These are phyloP conservation scores for Simplicillium aogashimaense DNA, from an alignment of 2,329 filamentous ascomycete species.

Conservation along the genomic window DNA sequence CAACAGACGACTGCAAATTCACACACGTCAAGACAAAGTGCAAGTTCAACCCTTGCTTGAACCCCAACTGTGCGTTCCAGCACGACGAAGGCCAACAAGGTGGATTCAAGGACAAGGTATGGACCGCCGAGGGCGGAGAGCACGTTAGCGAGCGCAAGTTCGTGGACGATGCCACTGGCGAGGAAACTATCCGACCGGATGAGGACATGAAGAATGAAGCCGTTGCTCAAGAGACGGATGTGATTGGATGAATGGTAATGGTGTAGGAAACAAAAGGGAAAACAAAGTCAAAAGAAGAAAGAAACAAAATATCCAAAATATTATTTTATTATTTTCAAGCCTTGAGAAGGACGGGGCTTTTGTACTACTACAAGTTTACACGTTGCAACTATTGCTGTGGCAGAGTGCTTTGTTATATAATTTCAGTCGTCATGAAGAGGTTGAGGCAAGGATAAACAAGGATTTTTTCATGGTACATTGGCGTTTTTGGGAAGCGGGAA, in stretches of 20 bases:
- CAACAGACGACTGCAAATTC: constrained; percentile 74
- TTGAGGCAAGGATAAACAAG: background rate
- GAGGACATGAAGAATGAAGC: constrained; percentile 26
- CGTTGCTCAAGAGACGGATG: constrained; percentile 25
- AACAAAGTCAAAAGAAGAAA: constrained; percentile 5
- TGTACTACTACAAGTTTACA: too few species aligned
- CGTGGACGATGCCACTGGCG: constrained; percentile 56
- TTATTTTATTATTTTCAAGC: too few species aligned
- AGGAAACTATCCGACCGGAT: constrained; percentile 64
- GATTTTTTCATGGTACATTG: background rate
- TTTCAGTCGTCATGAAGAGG: background rate
- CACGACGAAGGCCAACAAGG: constrained; percentile 87
- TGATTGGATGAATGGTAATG: constrained; percentile 20
- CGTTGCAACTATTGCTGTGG: too few species aligned
- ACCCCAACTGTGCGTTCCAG: constrained; percentile 78
- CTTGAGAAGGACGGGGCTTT: too few species aligned
- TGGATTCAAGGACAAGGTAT: constrained; percentile 79
- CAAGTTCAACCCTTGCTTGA: constrained; percentile 85
- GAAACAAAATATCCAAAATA: constrained; percentile 1
- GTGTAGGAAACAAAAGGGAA: constrained; percentile 6
- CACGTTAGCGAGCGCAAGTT: constrained; percentile 88
- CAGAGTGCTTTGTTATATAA: too few species aligned
- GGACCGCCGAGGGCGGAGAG: constrained; percentile 54
- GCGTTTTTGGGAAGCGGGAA: background rate
- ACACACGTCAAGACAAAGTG: constrained; percentile 78